Percentiles rank a stretch among this genome's conserved stretches.
Conservation (phyloP, 1,284 basidiomycete species). For the Trichosporon inkin region DNA sequence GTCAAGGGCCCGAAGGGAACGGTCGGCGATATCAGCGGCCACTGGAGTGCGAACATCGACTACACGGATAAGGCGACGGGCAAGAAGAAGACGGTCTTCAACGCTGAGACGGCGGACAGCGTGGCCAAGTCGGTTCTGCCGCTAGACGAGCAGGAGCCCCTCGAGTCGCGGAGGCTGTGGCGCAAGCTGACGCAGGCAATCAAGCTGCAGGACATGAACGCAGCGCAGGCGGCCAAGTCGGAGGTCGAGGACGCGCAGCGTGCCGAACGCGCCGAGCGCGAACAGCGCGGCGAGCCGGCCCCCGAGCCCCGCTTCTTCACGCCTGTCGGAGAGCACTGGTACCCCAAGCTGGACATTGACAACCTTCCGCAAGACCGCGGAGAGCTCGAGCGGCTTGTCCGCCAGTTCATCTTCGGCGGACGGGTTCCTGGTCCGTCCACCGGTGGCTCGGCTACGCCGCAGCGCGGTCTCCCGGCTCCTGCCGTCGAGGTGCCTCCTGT, state of each 20-base stretch:
- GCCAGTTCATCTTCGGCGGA: constrained; percentile 59
- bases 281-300: constrained; percentile 59
- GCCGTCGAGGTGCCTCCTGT: constrained; percentile 8
- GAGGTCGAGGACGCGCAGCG: constrained; percentile 90
- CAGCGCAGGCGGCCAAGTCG: constrained; percentile 84
- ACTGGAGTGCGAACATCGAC: constrained; percentile 91
- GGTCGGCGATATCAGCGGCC: constrained; percentile 82
- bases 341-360: constrained; percentile 62
- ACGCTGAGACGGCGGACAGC: constrained; percentile 69
- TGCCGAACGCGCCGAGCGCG: constrained; percentile 69
- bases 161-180: constrained; percentile 91
- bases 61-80: constrained; percentile 68
- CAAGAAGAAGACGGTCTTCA: constrained; percentile 73
- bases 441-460: constrained; percentile 11
- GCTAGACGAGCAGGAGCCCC: constrained; percentile 80
- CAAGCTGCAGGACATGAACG: constrained; percentile 81
- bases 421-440: constrained; percentile 26
- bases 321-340: constrained; percentile 66
- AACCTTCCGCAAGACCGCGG: constrained; percentile 63
- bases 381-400: constrained; percentile 60
- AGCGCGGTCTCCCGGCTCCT: background rate
- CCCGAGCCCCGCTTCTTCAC: constrained; percentile 78
- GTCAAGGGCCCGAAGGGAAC: constrained; percentile 59
- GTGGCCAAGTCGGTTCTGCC: constrained; percentile 78
- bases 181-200: constrained; percentile 81